Base-by-base conservation (phyloP, 768 basidiomycete genomes). In the Lactarius hatsudake region DNA sequence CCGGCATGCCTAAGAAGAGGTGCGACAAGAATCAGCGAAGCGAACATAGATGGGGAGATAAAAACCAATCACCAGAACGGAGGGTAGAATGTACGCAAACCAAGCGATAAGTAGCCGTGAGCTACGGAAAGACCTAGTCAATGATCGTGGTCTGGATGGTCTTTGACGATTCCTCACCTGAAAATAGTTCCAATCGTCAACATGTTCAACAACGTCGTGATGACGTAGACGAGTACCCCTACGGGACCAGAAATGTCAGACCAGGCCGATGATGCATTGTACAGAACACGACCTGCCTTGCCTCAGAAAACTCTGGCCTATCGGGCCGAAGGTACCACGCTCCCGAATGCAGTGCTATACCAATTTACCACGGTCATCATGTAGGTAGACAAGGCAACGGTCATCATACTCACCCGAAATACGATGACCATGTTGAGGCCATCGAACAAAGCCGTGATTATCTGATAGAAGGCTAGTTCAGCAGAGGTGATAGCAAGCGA, bases 161-260 rank as follows among this genome's bases (percentile, higher is more conserved):
- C 57, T 9, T 38, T 7, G 18, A 34, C 17, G 3, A 53, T 10
- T 36, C 5, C 69, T 32, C 28, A 67, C 69, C 59, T 58, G 57
- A 64, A 53, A 40, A 55, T 70, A 12, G 61, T 60, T 34, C 62
- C 65, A 8, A 70, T 66, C 8, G 69, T 67, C 42, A 70, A 18
- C 10, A 51, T 48, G 34, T 71, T 71, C 42, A 71, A 28, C 30
- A 20, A 26, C 9, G 69, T 70, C 65, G 64, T 71, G 12, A 66
- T 40, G 36, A 61, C 54, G 69, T 67, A 71, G 59, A 65, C 64
- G 20, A 58, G 8, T 10, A 71, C 17, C 48, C 69, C 70, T 71
- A 43, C 23, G 28, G 34, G 43, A 28, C 42, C 40, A 55, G 20
- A 28, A 42, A 45, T 38, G 30, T 23, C 40, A 38, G 38, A 63